Percentiles rank a stretch among this genome's conserved stretches.
phyloP scores from a whole-genome alignment of 192 early-diverging fungal species.

The Helicostylum pulchrum region DNA sequence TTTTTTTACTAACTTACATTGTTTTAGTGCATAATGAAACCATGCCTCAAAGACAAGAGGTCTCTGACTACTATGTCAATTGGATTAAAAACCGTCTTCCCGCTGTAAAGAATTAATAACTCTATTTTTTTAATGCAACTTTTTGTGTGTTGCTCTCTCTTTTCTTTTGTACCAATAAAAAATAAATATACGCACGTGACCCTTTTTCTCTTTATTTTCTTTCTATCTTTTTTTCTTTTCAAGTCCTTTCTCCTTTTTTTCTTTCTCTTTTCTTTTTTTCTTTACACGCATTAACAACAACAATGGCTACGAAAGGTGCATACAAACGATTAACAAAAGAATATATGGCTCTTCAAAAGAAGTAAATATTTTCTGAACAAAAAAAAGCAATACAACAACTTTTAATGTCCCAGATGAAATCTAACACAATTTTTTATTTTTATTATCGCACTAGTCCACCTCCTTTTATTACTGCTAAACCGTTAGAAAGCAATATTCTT shows the following conservation, averaged over 20 bases:
- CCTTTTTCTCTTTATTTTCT: too few relatives aligned
- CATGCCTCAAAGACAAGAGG: constrained; percentile 2
- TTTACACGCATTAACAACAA: too few relatives aligned
- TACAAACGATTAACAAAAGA: constrained; percentile 78
- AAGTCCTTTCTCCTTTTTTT: too few relatives aligned
- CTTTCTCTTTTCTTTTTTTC: too few relatives aligned
- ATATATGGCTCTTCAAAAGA: constrained; percentile 67
- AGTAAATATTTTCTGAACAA: constrained; percentile 31
- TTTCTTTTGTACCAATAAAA: too few relatives aligned
- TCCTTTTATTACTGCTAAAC: constrained; percentile 87
- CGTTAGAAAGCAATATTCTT: constrained; percentile 91
- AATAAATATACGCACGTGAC: too few relatives aligned
- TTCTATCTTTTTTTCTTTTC: too few relatives aligned
- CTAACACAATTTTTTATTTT: constrained; percentile 4
- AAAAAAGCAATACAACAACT: too few relatives aligned
- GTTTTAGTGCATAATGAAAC: constrained; percentile 42
- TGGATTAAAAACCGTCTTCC: not conserved
- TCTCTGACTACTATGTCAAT: not conserved
- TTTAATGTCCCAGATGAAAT: too few relatives aligned
- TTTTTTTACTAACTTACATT: constrained; percentile 20
- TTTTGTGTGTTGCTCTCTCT: too few relatives aligned
- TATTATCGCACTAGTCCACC: constrained; percentile 64
- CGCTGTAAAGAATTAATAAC: too few relatives aligned
- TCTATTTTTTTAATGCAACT: too few relatives aligned
- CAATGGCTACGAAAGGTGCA: constrained; percentile 85